Evolutionary conservation across 805 yeast genomes (phyloP), one percentile per base, ranked within the genome.

Genomic region (Teunomyces panamensis): DNA sequence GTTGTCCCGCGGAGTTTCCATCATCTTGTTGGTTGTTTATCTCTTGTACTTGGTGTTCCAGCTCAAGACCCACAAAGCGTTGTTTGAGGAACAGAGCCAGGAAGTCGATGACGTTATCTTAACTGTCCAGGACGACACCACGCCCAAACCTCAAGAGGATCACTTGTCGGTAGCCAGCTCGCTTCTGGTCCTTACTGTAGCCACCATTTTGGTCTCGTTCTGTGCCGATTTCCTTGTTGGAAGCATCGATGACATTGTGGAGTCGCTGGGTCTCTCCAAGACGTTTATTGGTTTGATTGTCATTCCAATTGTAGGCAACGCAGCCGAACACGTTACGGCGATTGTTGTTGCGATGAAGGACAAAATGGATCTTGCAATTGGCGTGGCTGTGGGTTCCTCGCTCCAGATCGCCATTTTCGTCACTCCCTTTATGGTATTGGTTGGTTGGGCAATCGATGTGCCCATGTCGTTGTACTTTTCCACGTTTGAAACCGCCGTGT

Each of bases 271-370:
- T 3, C 75, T 94, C 46, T 87, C 96, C 39, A 91, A 92, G 78
- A 90, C 98, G 0, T 94, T 94, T 59, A 89, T 94, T 59, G 98
- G 98, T 64, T 75, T 94, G 56, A 85, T 94, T 56, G 82, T 94
- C 41, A 85, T 94, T 52, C 99, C 99, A 35, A 92, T 94, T 53
- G 98, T 94, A 26, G 99, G 98, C 48, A 94, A 94, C 60, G 99
- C 99, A 2, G 98, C 98, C 9, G 99, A 94, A 68, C 99, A 94
- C 67, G 98, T 89, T 45, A 94, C 99, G 14, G 96, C 98, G 3
- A 86, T 94, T 32, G 79, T 89, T 52, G 98, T 94, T 43, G 98
- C 99, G 17, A 81, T 84, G 78, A 90, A 90, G 70, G 89, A 94
- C 68, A 94, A 94, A 71, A 94, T 94, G 97, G 98, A 94, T 65